These are phyloP conservation scores for Saksenaea oblongispora DNA, from an alignment of 371 early-diverging fungal genomes.

Conservation along the genomic window DNA sequence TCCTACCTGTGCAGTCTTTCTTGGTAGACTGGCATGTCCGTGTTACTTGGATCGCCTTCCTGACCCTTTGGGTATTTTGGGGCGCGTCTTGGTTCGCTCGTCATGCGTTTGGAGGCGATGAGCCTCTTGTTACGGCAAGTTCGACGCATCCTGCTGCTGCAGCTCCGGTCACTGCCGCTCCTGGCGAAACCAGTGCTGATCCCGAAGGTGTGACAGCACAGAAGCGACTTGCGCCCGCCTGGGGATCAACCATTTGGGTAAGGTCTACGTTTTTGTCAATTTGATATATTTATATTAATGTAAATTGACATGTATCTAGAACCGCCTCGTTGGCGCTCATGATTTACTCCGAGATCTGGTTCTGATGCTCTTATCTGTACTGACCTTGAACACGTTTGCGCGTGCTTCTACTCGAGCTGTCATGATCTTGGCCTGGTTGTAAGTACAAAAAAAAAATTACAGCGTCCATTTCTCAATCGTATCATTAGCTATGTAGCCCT, in stretches of 20 bases:
- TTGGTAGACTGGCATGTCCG: conserved; percentile 38
- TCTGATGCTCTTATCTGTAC: conserved; percentile 34
- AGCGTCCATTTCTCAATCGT: neutral
- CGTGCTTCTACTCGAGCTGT: conserved; percentile 35
- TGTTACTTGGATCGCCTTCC: conserved; percentile 41
- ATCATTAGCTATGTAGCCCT: conserved; percentile 33
- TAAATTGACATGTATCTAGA: no score
- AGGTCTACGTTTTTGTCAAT: no score
- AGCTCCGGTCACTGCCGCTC: neutral
- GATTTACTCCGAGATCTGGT: conserved; percentile 41
- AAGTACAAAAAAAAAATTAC: no score
- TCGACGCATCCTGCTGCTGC: neutral
- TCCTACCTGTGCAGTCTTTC: conserved; percentile 13
- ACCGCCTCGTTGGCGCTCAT: conserved; percentile 36
- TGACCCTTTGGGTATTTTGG: conserved; percentile 38
- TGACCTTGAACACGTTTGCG: conserved; percentile 37
- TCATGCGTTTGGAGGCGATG: conserved; percentile 37
- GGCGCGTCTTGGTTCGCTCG: conserved; percentile 37
- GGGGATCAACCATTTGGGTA: conserved; percentile 26
- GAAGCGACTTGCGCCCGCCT: conserved; percentile 21
- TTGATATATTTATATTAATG: no score
- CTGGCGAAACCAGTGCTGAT: conserved; percentile 12
- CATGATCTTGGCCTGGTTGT: conserved; percentile 44
- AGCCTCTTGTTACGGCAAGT: neutral
- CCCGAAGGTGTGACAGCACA: conserved; percentile 10